Evolutionary conservation across 371 early-diverging fungal species (phyloP).

Genomic region (Apophysomyces variabilis): DNA sequence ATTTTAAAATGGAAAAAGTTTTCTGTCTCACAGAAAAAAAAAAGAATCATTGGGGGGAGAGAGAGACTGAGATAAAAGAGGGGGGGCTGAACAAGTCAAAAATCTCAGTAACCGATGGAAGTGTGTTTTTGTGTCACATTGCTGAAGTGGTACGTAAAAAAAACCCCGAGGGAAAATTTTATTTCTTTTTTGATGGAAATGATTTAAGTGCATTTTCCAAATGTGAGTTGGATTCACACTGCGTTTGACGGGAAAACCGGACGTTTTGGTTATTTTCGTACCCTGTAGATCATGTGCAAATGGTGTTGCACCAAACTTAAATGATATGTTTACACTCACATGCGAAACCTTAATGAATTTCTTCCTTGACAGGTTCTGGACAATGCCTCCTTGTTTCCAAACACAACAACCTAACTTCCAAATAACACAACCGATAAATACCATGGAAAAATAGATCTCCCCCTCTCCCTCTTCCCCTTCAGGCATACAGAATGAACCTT

Average conservation of each 20-base stretch:
- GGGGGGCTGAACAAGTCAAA: not conserved
- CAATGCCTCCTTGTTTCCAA: conserved; percentile 11
- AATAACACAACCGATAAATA: conserved; percentile 3
- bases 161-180: not conserved
- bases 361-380: conserved; percentile 10
- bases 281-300: conserved; percentile 11
- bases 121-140: not conserved
- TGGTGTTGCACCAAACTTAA: conserved; percentile 6
- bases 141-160: not conserved
- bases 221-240: no score
- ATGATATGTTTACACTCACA: conserved; percentile 5
- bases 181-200: not conserved
- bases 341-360: not conserved
- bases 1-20: not conserved
- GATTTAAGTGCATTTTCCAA: no score
- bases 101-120: conserved; percentile 1
- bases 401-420: not conserved
- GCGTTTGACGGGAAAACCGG: no score
- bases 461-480: not conserved
- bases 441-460: not conserved
- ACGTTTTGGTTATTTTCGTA: not conserved
- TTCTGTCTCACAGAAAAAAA: conserved; percentile 5
- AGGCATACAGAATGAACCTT: not conserved
- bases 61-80: not conserved
- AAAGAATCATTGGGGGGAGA: not conserved